Evolutionary conservation across 495 filamentous ascomycete species (phyloP).

Genomic region (Neurospora sp.): DNA sequence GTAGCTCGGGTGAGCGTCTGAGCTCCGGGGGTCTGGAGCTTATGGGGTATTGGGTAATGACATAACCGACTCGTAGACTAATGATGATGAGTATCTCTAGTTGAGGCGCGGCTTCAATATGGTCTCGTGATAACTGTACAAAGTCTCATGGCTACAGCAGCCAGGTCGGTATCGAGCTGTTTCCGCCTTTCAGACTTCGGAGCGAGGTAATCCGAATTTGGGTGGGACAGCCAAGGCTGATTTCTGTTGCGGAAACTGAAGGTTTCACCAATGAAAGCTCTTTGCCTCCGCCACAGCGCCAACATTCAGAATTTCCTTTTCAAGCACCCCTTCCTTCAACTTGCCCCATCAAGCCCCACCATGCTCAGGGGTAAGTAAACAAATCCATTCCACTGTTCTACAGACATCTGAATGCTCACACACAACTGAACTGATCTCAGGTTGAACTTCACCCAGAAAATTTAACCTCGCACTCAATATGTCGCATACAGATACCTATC

Average conservation of each 20-base stretch:
- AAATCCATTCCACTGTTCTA: neutral
- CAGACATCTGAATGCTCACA: neutral
- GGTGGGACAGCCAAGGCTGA: neutral
- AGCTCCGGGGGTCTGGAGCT: neutral
- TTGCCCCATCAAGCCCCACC: neutral
- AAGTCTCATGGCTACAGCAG: neutral
- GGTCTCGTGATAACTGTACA: neutral
- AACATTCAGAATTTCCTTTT: neutral
- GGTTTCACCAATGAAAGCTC: neutral
- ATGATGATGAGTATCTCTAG: neutral
- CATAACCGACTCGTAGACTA: neutral
- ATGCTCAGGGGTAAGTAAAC: neutral
- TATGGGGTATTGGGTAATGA: neutral
- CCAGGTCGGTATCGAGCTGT: neutral
- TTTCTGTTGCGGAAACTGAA: neutral
- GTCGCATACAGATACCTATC: no score
- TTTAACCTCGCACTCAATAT: no score
- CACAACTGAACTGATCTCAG: neutral
- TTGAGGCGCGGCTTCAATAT: neutral
- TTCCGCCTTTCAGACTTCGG: neutral
- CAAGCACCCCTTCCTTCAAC: neutral
- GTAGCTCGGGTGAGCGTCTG: neutral
- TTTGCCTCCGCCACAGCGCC: neutral
- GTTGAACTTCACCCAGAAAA: neutral
- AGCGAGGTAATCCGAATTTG: neutral